Percentiles rank a stretch among this genome's conserved stretches.
phyloP scores from a whole-genome alignment of 257 asterid species.

The Galeopsis tetrahit region DNA sequence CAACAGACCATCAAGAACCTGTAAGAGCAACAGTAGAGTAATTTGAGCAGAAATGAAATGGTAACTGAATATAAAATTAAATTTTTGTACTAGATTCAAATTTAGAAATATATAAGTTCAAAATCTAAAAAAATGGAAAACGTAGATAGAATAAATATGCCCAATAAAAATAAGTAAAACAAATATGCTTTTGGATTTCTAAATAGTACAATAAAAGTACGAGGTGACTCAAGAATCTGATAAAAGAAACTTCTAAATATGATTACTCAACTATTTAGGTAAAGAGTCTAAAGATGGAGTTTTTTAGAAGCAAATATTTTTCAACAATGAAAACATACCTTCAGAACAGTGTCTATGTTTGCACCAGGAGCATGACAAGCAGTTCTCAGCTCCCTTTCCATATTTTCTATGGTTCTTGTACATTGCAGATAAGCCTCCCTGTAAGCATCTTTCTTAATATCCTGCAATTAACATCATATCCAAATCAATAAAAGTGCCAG shows the following conservation, averaged over 20 bases:
- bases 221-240: not conserved
- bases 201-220: not conserved
- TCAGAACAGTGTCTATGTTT: constrained; percentile 71
- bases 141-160: not conserved
- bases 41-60: not conserved
- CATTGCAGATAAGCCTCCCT: constrained; percentile 87
- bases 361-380: constrained; percentile 89
- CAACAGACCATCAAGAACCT: constrained; percentile 86
- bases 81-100: not conserved
- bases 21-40: constrained; percentile 28
- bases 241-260: not conserved
- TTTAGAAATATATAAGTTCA: not conserved
- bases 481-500: constrained; percentile 33
- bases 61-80: not conserved
- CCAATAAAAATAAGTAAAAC: not conserved
- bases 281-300: constrained; percentile 4
- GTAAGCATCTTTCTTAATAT: constrained; percentile 83
- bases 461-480: constrained; percentile 57
- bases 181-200: not conserved
- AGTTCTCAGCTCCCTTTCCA: constrained; percentile 85
- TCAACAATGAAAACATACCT: constrained; percentile 52
- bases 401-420: constrained; percentile 72
- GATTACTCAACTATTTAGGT: constrained; percentile 6
- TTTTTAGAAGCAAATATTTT: constrained; percentile 11
- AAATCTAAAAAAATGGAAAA: not conserved